Conservation (phyloP, 2,329 filamentous ascomycete species). For the Elsinoe necatrix region DNA sequence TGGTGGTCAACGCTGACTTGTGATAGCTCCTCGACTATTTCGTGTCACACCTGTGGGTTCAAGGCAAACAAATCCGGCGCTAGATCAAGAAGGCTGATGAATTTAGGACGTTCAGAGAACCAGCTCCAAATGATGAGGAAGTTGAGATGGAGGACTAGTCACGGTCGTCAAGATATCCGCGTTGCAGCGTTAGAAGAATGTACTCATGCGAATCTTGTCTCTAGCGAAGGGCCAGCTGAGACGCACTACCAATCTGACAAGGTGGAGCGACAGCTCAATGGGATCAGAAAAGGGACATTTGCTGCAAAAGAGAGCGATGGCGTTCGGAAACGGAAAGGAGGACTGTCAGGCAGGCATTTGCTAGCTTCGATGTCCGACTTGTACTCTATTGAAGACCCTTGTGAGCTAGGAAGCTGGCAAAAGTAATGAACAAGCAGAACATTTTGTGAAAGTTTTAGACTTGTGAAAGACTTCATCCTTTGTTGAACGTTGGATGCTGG, state of each 20-base stretch:
- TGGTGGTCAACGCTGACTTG: neutral
- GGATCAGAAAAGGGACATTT: too few species aligned
- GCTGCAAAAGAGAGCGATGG: neutral
- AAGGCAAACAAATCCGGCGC: neutral
- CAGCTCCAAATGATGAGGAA: neutral
- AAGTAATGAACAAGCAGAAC: neutral
- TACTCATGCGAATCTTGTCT: too few species aligned
- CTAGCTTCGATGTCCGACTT: neutral
- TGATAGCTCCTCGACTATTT: slow-evolving; percentile 30
- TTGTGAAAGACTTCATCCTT: slow-evolving; percentile 1
- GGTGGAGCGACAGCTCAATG: too few species aligned
- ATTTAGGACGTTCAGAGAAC: slow-evolving; percentile 15
- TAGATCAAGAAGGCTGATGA: neutral
- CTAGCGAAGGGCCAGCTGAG: too few species aligned
- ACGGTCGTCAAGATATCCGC: neutral
- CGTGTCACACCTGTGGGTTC: slow-evolving; percentile 32
- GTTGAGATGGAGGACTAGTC: neutral
- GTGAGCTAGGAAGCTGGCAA: neutral
- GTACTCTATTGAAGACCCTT: neutral
- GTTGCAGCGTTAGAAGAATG: too few species aligned
- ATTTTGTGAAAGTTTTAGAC: neutral
- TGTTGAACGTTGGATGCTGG: slow-evolving; percentile 2
- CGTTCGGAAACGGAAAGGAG: neutral
- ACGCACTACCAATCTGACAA: too few species aligned
- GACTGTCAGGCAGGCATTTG: neutral